A percentile compares a stretch with the other conserved stretches of the same genome.
These are phyloP conservation scores for Xylariaceae sp. DNA, from an alignment of 2,329 filamentous ascomycete genomes.

Conservation along the genomic window DNA sequence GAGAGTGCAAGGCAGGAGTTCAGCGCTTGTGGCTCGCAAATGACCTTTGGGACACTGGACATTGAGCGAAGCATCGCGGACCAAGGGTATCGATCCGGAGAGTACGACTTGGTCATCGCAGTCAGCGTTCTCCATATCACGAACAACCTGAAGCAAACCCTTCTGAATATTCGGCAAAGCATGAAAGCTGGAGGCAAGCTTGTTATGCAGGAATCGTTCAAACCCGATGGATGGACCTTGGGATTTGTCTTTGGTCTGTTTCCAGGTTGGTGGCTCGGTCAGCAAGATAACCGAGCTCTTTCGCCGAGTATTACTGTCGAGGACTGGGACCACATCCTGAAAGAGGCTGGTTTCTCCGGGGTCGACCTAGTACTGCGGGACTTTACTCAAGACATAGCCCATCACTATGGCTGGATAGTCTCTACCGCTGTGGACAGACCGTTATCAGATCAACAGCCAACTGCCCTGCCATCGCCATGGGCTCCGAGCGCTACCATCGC, in stretches of 20 bases:
- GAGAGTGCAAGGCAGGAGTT: conserved; percentile 7
- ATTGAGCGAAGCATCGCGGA: conserved; percentile 16
- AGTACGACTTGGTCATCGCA: conserved; percentile 17
- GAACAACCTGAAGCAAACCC: conserved; percentile 3
- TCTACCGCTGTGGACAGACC: neutral
- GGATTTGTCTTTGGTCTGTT: conserved; percentile 18
- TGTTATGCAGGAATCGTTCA: conserved; percentile 11
- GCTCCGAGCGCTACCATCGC: too few species aligned
- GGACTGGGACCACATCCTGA: conserved; percentile 9
- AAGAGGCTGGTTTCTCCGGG: conserved; percentile 12
- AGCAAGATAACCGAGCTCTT: conserved; percentile 18
- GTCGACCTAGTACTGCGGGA: conserved; percentile 3
- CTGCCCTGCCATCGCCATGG: neutral
- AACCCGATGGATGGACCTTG: conserved; percentile 1
- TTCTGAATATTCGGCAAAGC: conserved; percentile 7
- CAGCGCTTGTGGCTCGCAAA: neutral
- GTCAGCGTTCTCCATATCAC: conserved; percentile 16
- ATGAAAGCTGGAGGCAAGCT: conserved; percentile 20
- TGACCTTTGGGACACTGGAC: conserved; percentile 14
- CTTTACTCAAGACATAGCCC: neutral
- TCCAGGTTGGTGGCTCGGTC: conserved; percentile 24
- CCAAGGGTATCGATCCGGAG: conserved; percentile 7
- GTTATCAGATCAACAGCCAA: neutral
- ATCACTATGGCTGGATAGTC: neutral
- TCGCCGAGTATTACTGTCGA: neutral